Base-by-base conservation (phyloP, 805 yeast species). In the Candida corydali region DNA sequence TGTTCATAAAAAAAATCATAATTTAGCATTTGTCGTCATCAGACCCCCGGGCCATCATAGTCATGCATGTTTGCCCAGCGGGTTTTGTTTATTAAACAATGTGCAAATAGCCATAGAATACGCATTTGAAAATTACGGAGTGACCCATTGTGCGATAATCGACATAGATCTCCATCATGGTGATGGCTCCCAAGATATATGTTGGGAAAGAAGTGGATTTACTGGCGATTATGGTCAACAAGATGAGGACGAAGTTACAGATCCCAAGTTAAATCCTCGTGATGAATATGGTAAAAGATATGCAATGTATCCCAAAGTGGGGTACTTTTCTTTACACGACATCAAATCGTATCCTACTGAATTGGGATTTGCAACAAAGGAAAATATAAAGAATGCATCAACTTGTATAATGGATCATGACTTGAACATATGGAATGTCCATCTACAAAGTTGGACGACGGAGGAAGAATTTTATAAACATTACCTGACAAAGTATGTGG, bases 41-140 rank as follows among this genome's bases (percentile, higher is more conserved):
- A 65, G 93, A 34, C 93, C 93, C 1, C 93, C 94, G 1, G 95
- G 95, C 3, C 95, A 86, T 53, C 95, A 86, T 57, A 80, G 87
- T 17, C 93, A 84, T 49, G 82, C 87, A 0, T 78, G 82, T 39
- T 72, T 77, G n/a, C 95, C 95, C 0, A 79, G 88, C 17, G 95
- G 95, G 3, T 86, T 86, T 52, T 86, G 95, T 55, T 58, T 86
- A 32, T 65, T 86, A 36, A 86, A 86, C 59, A 86, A 86, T 50
- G 94, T 82, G 0, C 94, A 86, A 41, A 76, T 86, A 23, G 86
- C 83, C 2, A 77, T 83, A 17, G 89, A 84, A 50, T 86, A 86
- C 51, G 94, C 94, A 1, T 71, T 67, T 37, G 73, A 65, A 29
- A 55, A 65, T 6, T 75, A 82, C 48, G 77, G 69, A 2, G 78